These are phyloP conservation scores for Theileria luwenshuni DNA, from an alignment of 169 alveolate genomes.

Conservation along the genomic window DNA sequence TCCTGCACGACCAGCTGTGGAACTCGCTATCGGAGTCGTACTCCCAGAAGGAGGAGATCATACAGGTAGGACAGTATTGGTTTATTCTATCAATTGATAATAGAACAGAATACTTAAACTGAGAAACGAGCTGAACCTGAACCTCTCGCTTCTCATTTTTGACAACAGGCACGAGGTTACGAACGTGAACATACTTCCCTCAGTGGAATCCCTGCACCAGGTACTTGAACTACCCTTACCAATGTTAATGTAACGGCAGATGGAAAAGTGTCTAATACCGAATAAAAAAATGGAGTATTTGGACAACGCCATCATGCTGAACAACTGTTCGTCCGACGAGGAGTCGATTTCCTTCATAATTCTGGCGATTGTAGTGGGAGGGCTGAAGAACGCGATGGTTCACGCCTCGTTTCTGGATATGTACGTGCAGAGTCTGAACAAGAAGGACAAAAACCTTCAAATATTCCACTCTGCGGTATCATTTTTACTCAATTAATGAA, in stretches of 20 bases:
- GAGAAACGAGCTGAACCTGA: constrained; percentile 61
- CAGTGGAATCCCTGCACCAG: constrained; percentile 47
- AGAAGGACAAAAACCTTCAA: neutral
- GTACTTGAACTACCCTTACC: neutral
- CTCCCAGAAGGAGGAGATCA: constrained; percentile 33
- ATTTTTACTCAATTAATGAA: constrained; percentile 7
- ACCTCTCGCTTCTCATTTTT: constrained; percentile 46
- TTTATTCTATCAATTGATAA: too few relatives aligned
- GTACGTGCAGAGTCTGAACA: constrained; percentile 24
- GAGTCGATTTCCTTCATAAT: constrained; percentile 53
- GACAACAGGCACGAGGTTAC: constrained; percentile 42
- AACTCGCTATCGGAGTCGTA: constrained; percentile 27
- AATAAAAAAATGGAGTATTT: constrained; percentile 44
- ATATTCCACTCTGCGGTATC: constrained; percentile 20
- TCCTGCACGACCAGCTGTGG: constrained; percentile 29
- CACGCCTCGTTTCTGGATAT: constrained; percentile 33
- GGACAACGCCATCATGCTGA: constrained; percentile 32
- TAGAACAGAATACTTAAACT: constrained; percentile 51
- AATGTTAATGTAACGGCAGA: constrained; percentile 9
- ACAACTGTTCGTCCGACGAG: constrained; percentile 32
- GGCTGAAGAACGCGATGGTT: constrained; percentile 40
- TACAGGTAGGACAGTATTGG: constrained; percentile 13
- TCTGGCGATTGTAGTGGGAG: constrained; percentile 56
- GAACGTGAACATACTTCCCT: constrained; percentile 48
- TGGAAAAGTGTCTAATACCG: constrained; percentile 33